Evolutionary conservation across 1,284 basidiomycete species (phyloP).

Genomic region (Leccinum pseudoinsigne): DNA sequence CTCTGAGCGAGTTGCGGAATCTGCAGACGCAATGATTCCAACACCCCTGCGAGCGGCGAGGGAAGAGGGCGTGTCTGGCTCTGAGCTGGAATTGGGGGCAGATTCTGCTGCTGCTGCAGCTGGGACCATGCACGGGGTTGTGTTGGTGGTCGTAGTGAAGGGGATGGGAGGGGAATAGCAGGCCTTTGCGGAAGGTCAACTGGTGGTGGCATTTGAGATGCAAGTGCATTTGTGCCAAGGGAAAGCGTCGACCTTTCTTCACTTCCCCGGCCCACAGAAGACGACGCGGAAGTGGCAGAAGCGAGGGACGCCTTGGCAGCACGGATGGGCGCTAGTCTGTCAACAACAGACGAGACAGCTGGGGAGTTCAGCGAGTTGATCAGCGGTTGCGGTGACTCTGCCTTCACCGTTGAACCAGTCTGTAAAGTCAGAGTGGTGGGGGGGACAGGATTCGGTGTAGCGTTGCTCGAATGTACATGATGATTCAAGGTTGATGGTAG

Average conservation of each 20-base stretch:
- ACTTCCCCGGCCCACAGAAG: slow-evolving; percentile 1
- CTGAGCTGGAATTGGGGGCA: slow-evolving; percentile 7
- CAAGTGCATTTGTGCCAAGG: background rate
- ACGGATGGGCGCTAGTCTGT: slow-evolving; percentile 35
- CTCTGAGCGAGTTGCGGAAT: slow-evolving; percentile 20
- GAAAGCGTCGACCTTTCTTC: slow-evolving; percentile 1
- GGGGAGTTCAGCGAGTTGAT: slow-evolving; percentile 15
- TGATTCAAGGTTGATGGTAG: slow-evolving; percentile 1
- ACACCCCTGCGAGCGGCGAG: slow-evolving; percentile 14
- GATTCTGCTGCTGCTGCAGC: slow-evolving; percentile 1
- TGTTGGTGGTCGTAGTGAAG: background rate
- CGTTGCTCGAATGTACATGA: background rate
- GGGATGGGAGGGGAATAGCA: background rate
- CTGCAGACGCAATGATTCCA: slow-evolving; percentile 19
- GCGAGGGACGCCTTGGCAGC: slow-evolving; percentile 31
- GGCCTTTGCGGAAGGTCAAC: slow-evolving; percentile 8
- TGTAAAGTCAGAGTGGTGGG: slow-evolving; percentile 10
- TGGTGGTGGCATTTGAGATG: background rate
- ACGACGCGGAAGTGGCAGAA: slow-evolving; percentile 8
- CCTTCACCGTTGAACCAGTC: slow-evolving; percentile 16
- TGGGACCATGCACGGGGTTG: background rate
- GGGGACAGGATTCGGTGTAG: background rate
- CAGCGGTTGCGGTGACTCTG: slow-evolving; percentile 19
- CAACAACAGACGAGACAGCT: slow-evolving; percentile 8
- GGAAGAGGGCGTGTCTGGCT: slow-evolving; percentile 1